A percentile compares a stretch with the other conserved stretches of the same genome.
These are phyloP conservation scores for Globisporangium acanthophoron DNA, from an alignment of 352 stramenopile species.

Conservation along the genomic window DNA sequence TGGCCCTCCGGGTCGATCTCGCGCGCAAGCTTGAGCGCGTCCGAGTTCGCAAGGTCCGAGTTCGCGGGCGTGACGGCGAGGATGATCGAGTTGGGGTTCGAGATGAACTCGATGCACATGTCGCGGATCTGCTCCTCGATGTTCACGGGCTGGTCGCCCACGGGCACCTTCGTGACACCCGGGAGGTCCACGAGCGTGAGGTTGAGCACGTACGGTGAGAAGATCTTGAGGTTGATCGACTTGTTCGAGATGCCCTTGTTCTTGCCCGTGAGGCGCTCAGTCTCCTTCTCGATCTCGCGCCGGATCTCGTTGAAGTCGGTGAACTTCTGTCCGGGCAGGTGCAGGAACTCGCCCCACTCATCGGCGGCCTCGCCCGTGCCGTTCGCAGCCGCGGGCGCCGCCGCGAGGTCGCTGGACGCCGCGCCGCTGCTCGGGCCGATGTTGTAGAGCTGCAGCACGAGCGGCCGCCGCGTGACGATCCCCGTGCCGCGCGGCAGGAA, in stretches of 20 bases:
- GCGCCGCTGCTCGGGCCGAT: constrained; percentile 24
- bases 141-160: constrained; percentile 98
- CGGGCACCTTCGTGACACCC: constrained; percentile 97
- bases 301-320: constrained; percentile 96
- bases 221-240: constrained; percentile 99
- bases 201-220: constrained; percentile 96
- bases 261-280: constrained; percentile 92
- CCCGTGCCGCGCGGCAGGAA: constrained; percentile 96
- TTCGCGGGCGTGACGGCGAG: constrained; percentile 98
- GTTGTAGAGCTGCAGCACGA: constrained; percentile 99
- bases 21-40: constrained; percentile 97
- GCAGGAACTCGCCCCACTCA: constrained; percentile 99
- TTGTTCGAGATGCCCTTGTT: constrained; percentile 99
- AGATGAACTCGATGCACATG: constrained; percentile 98
- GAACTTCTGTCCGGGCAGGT: constrained; percentile 94
- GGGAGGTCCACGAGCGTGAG: constrained; percentile 99
- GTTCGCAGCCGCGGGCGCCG: constrained; percentile 13
- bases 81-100: constrained; percentile 99
- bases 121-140: constrained; percentile 99
- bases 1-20: constrained; percentile 91
- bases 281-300: constrained; percentile 97
- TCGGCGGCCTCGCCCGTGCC: constrained; percentile 34
- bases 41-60: constrained; percentile 98
- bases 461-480: constrained; percentile 97
- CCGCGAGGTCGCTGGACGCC: constrained; percentile 13